phyloP scores from a whole-genome alignment of 768 basidiomycete genomes.

The Neoboletus subvelutipes region DNA sequence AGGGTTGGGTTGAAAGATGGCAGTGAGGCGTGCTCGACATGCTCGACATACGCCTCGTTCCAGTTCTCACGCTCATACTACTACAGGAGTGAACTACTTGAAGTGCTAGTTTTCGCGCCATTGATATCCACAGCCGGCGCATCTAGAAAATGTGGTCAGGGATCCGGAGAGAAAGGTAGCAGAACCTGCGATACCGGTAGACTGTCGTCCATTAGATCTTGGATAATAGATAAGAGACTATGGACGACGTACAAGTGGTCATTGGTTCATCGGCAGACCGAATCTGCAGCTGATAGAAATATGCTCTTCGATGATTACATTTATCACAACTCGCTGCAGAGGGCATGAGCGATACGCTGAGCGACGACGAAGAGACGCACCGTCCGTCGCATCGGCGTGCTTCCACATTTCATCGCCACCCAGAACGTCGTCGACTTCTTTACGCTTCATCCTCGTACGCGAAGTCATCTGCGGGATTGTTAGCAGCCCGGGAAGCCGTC shows the following conservation, averaged over 20 bases:
- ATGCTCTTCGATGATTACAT: conserved; percentile 84
- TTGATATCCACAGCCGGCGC: conserved; percentile 59
- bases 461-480: conserved; percentile 76
- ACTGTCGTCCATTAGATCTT: conserved; percentile 37
- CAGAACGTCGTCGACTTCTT: conserved; percentile 92
- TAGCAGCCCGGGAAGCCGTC: background rate
- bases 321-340: conserved; percentile 58
- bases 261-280: conserved; percentile 91
- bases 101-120: conserved; percentile 65
- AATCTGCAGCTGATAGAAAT: conserved; percentile 96
- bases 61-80: conserved; percentile 25
- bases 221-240: background rate
- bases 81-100: background rate
- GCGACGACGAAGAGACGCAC: conserved; percentile 38
- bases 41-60: conserved; percentile 8
- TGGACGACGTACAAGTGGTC: conserved; percentile 45
- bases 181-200: conserved; percentile 48
- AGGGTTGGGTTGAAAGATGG: conserved; percentile 16
- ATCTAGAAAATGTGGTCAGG: conserved; percentile 38
- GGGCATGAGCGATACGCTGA: background rate
- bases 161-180: background rate
- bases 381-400: conserved; percentile 84
- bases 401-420: conserved; percentile 94
- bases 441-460: conserved; percentile 80
- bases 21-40: conserved; percentile 21